Base-by-base conservation (phyloP, 305 asterid genomes). In the Ruellia speciosa region DNA sequence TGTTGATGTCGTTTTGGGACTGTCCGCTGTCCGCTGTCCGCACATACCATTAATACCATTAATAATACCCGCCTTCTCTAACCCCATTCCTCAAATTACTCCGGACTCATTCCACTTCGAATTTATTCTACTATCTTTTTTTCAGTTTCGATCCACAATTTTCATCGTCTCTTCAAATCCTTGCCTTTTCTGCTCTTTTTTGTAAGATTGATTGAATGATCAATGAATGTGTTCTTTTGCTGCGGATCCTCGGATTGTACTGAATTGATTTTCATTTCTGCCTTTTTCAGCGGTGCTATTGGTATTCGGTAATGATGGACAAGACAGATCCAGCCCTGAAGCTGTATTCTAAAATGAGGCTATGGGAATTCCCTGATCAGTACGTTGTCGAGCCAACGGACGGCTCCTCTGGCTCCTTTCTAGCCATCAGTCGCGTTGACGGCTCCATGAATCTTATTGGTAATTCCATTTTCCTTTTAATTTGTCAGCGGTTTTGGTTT, bases 281-380 rank as follows among this genome's bases (percentile, higher is more conserved):
- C 57, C 18, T 49, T 43, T 70, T 33, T 59, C 62, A 39, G 70
- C 62, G 24, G 0, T 59, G 51, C 1, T 33, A 55, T 60, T 67
- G 64, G 74, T 65, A 60, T 81, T 70, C 66, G 64, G 74, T 65
- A 60, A 82, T 70, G 82, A 79, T 83, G 96, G 94, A 81, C 74
- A 92, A 84, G 75, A 64, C 81, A 58, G 95, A 86, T 76, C 85
- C 83, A 71, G 75, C 78, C 39, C 85, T 75, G 76, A 88, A 88
- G 87, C 79, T 89, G 76, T 67, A 78, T 71, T 74, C 77, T 60
- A 72, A 83, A 77, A 84, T 93, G 97, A 87, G 96, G 66, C 75
- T 89, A 45, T 93, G 99, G 99, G 97, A 93, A 67, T 89, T 93
- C 62, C 92, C 96, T 17, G 96, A 89, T 75, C 92, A 93, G 65